Evolutionary conservation across 805 yeast species (phyloP).

Genomic region (Yarrowia hollandica): DNA sequence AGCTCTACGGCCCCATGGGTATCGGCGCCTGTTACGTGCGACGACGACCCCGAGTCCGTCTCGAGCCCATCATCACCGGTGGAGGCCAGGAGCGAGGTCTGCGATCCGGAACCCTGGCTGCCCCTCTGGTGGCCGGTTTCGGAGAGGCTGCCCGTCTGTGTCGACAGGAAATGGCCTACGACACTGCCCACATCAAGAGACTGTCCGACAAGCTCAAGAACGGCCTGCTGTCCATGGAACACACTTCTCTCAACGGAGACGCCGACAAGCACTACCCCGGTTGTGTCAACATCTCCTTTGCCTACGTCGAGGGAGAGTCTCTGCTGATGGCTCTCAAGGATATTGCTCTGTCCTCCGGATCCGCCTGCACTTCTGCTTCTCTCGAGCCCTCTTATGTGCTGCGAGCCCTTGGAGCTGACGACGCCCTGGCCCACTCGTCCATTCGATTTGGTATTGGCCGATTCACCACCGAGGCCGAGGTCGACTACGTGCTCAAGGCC

Average conservation of each 20-base stretch:
- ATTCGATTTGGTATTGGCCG: constrained; percentile 97
- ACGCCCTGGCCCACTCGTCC: constrained; percentile 97
- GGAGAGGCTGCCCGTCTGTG: constrained; percentile 96
- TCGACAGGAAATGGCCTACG: constrained; percentile 69
- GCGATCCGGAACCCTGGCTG: constrained; percentile 94
- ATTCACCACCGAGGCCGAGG: constrained; percentile 93
- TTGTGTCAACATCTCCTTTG: constrained; percentile 94
- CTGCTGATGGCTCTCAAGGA: constrained; percentile 96
- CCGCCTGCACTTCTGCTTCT: constrained; percentile 98
- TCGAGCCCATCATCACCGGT: constrained; percentile 92
- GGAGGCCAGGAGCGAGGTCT: constrained; percentile 99
- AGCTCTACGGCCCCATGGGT: constrained; percentile 97
- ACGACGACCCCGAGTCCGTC: constrained; percentile 96
- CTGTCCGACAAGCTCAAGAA: constrained; percentile 72
- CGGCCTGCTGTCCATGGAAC: constrained; percentile 77
- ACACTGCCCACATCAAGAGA: constrained; percentile 63
- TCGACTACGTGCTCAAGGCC: constrained; percentile 89
- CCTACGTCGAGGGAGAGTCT: constrained; percentile 97
- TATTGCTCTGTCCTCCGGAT: constrained; percentile 92
- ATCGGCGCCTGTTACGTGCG: constrained; percentile 93
- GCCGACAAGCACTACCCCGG: constrained; percentile 75
- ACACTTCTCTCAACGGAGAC: constrained; percentile 89
- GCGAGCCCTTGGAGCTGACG: constrained; percentile 97
- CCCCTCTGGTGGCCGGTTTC: constrained; percentile 93
- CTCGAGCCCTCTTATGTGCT: constrained; percentile 95